Base-by-base conservation (phyloP, 2,329 filamentous ascomycete species). In the Penicillium olsonii region DNA sequence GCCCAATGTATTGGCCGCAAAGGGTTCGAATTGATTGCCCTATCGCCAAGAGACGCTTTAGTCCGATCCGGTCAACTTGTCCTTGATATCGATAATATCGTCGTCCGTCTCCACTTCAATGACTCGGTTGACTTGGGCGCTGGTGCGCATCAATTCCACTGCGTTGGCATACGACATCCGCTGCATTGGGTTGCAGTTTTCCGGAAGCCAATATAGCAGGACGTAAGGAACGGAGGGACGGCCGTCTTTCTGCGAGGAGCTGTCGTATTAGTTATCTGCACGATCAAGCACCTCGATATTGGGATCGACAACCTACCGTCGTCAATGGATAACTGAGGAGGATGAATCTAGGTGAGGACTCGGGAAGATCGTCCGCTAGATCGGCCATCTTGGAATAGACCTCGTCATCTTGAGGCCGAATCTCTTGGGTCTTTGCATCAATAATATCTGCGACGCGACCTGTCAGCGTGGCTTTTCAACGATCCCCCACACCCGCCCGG, bases 161-260 rank as follows among this genome's bases (percentile, higher is more conserved):
- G 94, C 94, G 33, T 92, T 88, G 24, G 94, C 94, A 70, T 97
- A 99, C 68, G 94, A 77, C 94, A 97, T 97, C 60, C 90, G 84
- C 66, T 88, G 78, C 66, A 92, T 88, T 59, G 81, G 84, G 69
- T 95, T 96, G 75, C 90, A 94, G 41, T 92, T 96, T 43, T 87
- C 87, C 7, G 94, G 94, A 18, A 97, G 84, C 75, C 96, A 97
- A 78, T 95, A 96, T 18, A 99, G 76, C 68, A 97, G 83, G 39
- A 96, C 90, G 69, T 99, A 99, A 9, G 94, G 94, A 3, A 96
- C 91, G 5, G 90, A 88, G 37, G 91, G 72, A 22, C 94, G 85
- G 48, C 94, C 94, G 44, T 88, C 91, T 37, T 85, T 78, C 90
- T 95, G 57, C 46, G 48, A 42, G 22, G 10, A 31, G 52, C 48